Percentiles rank a stretch among this genome's conserved stretches.
Evolutionary conservation across 495 filamentous ascomycete genomes (phyloP).

Genomic region (Cryomyces minteri): DNA sequence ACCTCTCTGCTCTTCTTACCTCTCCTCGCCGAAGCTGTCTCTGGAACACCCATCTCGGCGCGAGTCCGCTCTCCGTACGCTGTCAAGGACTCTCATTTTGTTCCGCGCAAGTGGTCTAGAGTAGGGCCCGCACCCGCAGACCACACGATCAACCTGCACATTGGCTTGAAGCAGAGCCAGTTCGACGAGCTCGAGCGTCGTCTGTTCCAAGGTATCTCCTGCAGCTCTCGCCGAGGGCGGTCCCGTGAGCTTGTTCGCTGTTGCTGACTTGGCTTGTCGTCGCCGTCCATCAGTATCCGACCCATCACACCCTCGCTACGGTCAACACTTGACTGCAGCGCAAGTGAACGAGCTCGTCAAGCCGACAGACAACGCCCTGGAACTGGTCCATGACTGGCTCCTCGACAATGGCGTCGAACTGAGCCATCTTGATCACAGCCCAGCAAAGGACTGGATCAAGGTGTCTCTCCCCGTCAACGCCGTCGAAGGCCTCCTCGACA

Average conservation of each 20-base stretch:
- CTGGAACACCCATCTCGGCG: constrained; percentile 5
- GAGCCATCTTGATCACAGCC: constrained; percentile 12
- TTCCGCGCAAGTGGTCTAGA: constrained; percentile 29
- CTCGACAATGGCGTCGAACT: constrained; percentile 16
- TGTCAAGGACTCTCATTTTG: constrained; percentile 32
- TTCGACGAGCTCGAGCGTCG: constrained; percentile 24
- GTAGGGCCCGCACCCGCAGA: constrained; percentile 25
- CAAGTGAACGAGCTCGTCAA: constrained; percentile 22
- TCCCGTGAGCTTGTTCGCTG: too few species aligned
- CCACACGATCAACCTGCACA: constrained; percentile 19
- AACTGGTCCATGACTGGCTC: constrained; percentile 26
- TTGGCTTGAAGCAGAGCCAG: constrained; percentile 25
- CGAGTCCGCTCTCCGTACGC: constrained; percentile 18
- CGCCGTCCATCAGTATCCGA: constrained; percentile 15
- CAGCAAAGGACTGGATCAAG: constrained; percentile 25
- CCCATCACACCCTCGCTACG: constrained; percentile 24
- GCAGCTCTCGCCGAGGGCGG: neutral
- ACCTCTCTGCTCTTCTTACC: too few species aligned
- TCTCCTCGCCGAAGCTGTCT: neutral
- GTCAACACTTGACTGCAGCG: constrained; percentile 20
- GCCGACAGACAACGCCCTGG: constrained; percentile 17
- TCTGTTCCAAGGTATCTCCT: constrained; percentile 21
- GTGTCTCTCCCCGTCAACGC: constrained; percentile 17
- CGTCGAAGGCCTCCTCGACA: constrained; percentile 24
- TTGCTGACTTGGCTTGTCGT: too few species aligned